Base-by-base conservation (phyloP, 1,139 yeast species). In the Nakaseomyces uthaithaninus region DNA sequence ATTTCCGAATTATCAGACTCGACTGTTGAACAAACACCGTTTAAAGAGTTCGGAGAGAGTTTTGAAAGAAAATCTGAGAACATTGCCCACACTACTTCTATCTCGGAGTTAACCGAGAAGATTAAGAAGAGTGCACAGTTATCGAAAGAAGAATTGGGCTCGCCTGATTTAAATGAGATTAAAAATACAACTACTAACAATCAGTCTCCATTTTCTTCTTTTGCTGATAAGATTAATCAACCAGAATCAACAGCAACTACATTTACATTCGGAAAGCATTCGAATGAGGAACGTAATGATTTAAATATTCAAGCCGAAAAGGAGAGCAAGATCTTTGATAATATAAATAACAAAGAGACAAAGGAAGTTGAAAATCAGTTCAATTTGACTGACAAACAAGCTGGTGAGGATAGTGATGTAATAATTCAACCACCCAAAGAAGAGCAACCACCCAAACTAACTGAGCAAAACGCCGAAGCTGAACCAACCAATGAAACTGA, bases 91-190 rank as follows among this genome's bases (percentile, higher is more conserved):
- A 37, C 22, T 8, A 27, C 39, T 8, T 42, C 57, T 9, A 45
- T 53, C 14, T 46, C 51, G 5, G 44, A 52, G 1, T 38, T 57
- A 7, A 42, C 60, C 4, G 57, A 53, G 33, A 45, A 51, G 19
- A 51, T 55, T 14, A 57, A 57, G 43, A 47, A 55, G 36, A 50
- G 46, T 5, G 61, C 61, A 1, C 55, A 53, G 26, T 31, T 53
- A 3, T 33, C 51, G 4, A 27, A 46, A 1, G 35, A 43, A 11
- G 41, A 45, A 14, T 34, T 47, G 3, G 19, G 42, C 11, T 28
- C 35, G 6, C 38, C 46, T 10, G 16, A 39, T 2, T 43, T 47
- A 23, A 36, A 27, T 10, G 33, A 25, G 3, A 16, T 33, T 11
- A 36, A 25, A 16, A 28, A 20, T 7, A 12, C 24, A 6, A 34